These are phyloP conservation scores for Castanea mollissima DNA, from an alignment of 306 rosid genomes.

Conservation along the genomic window DNA sequence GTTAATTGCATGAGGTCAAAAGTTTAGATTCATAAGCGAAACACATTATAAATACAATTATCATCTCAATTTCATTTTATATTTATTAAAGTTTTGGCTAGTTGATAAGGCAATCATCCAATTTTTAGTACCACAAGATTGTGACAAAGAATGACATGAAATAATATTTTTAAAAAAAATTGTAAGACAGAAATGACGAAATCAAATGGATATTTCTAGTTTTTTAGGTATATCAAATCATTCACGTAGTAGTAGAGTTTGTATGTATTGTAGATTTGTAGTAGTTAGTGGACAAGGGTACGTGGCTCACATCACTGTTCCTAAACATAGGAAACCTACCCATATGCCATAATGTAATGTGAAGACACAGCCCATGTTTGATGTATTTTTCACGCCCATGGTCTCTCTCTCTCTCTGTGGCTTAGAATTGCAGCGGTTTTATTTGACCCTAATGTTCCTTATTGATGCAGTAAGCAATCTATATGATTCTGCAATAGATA, in stretches of 20 bases:
- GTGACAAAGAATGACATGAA: background rate
- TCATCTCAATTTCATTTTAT: background rate
- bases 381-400: conserved; percentile 29
- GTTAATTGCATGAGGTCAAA: too few species aligned
- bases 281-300: conserved; percentile 24
- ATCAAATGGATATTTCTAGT: background rate
- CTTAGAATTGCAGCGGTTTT: conserved; percentile 12
- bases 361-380: conserved; percentile 30
- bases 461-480: background rate
- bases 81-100: background rate
- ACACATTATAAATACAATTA: too few species aligned
- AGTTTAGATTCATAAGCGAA: too few species aligned
- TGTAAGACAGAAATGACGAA: background rate
- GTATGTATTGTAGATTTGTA: conserved; percentile 6
- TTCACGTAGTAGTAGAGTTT: conserved; percentile 4
- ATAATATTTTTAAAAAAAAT: background rate
- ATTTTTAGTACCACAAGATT: background rate
- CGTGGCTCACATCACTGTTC: conserved; percentile 42
- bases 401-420: background rate
- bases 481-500: background rate
- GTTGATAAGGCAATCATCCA: background rate
- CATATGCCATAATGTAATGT: conserved; percentile 26
- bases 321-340: conserved; percentile 32
- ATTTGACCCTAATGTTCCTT: conserved; percentile 11
- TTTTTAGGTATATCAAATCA: background rate